phyloP scores from a whole-genome alignment of 176 grass and related monocot genomes.

The Paspalum notatum region DNA sequence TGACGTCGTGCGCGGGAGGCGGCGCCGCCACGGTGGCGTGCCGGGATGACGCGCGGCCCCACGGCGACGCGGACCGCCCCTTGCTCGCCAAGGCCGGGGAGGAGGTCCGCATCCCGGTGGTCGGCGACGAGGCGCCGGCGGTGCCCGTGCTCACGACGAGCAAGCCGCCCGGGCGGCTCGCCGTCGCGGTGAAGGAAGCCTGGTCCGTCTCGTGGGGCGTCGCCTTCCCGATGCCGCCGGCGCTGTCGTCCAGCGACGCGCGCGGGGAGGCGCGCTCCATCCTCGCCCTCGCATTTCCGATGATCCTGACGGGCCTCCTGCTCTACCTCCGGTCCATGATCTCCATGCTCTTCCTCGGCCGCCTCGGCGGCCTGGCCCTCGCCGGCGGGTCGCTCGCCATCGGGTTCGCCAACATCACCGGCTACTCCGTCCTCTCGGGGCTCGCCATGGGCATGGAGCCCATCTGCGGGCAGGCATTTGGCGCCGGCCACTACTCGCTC shows the following conservation, averaged over 20 bases:
- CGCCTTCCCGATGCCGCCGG: slow-evolving; percentile 36
- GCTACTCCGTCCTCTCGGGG: slow-evolving; percentile 78
- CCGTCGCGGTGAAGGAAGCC: slow-evolving; percentile 41
- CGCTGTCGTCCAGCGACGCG: slow-evolving; percentile 28
- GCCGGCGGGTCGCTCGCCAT: slow-evolving; percentile 83
- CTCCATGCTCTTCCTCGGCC: slow-evolving; percentile 87
- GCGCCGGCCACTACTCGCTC: slow-evolving; percentile 55
- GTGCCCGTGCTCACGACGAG: slow-evolving; percentile 42
- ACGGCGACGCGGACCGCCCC: slow-evolving; percentile 8
- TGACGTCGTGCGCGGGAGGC: slow-evolving; percentile 23
- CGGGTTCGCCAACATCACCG: slow-evolving; percentile 87
- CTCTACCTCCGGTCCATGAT: slow-evolving; percentile 95
- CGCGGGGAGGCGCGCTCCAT: slow-evolving; percentile 60
- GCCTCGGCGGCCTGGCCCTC: slow-evolving; percentile 62
- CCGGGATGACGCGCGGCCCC: slow-evolving; percentile 15
- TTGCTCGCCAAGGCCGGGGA: slow-evolving; percentile 37
- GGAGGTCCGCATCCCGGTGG: slow-evolving; percentile 36
- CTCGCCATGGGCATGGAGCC: slow-evolving; percentile 95
- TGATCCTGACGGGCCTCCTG: slow-evolving; percentile 78
- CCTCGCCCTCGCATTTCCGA: slow-evolving; percentile 66
- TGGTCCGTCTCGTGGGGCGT: slow-evolving; percentile 7
- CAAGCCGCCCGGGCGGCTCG: slow-evolving; percentile 42
- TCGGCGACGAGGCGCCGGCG: background rate
- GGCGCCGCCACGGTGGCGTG: slow-evolving; percentile 39
- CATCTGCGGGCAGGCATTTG: slow-evolving; percentile 84